phyloP scores from a whole-genome alignment of 768 basidiomycete genomes.

The Guyanaporus albipodus region DNA sequence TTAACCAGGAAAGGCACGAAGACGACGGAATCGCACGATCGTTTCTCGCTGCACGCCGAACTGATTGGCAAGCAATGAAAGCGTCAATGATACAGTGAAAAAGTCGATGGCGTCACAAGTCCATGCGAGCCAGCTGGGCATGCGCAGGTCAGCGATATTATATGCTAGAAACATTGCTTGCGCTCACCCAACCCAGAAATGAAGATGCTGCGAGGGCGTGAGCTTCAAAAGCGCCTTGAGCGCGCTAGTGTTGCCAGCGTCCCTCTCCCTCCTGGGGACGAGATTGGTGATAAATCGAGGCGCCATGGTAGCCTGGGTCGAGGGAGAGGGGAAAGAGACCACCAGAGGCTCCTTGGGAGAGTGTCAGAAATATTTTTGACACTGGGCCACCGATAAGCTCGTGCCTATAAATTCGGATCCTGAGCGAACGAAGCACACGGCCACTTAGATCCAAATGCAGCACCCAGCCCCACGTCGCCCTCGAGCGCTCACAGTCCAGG shows the following conservation, averaged over 20 bases:
- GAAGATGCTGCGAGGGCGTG: slow-evolving; percentile 52
- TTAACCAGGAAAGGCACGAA: not conserved
- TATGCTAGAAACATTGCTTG: not conserved
- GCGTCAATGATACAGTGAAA: slow-evolving; percentile 68
- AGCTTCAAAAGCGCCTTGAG: slow-evolving; percentile 41
- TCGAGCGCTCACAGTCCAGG: slow-evolving; percentile 13
- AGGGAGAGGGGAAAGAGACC: not conserved
- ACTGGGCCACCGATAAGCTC: not conserved
- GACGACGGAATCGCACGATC: slow-evolving; percentile 36
- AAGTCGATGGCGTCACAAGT: slow-evolving; percentile 85
- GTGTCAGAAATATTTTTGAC: not conserved
- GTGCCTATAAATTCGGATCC: slow-evolving; percentile 6
- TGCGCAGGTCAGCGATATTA: not conserved
- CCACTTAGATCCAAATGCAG: slow-evolving; percentile 14
- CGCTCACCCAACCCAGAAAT: slow-evolving; percentile 56
- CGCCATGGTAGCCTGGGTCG: slow-evolving; percentile 7
- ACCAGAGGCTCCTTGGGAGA: not conserved
- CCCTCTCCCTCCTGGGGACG: slow-evolving; percentile 45
- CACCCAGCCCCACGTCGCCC: not conserved
- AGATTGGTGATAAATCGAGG: slow-evolving; percentile 43
- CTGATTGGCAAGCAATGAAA: slow-evolving; percentile 43
- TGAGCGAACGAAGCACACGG: slow-evolving; percentile 5
- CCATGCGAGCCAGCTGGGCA: slow-evolving; percentile 77
- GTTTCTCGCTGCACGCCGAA: slow-evolving; percentile 40
- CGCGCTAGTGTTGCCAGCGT: slow-evolving; percentile 31